Evolutionary conservation across 495 filamentous ascomycete species (phyloP).

Genomic region (Aspergillus homomorphus): DNA sequence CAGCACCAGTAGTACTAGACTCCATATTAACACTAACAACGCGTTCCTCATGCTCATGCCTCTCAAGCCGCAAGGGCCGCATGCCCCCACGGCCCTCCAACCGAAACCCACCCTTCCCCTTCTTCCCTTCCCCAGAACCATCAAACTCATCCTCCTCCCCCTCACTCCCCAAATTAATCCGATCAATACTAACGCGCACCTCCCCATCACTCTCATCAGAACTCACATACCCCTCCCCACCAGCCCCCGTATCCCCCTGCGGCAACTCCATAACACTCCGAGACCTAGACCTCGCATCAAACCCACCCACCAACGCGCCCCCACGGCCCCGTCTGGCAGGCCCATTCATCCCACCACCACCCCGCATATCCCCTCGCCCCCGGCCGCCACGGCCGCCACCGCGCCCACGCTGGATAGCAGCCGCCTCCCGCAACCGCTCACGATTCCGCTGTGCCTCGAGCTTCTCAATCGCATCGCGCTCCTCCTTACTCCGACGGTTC

Average conservation of each 20-base stretch:
- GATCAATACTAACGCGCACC: constrained; percentile 46
- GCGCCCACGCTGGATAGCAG: constrained; percentile 40
- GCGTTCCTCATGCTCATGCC: constrained; percentile 52
- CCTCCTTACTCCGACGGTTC: constrained; percentile 49
- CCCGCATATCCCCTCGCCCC: constrained; percentile 30
- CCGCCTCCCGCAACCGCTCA: constrained; percentile 44
- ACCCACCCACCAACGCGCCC: constrained; percentile 24
- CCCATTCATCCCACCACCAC: constrained; percentile 35
- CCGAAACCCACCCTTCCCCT: constrained; percentile 35
- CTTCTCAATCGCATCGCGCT: constrained; percentile 48
- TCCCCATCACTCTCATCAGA: constrained; percentile 45
- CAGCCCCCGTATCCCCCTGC: constrained; percentile 21
- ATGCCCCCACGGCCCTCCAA: constrained; percentile 20
- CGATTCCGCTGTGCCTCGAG: constrained; percentile 46
- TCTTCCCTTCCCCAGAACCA: constrained; percentile 27
- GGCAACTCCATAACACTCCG: constrained; percentile 26
- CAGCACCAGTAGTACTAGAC: constrained; percentile 45
- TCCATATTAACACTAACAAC: constrained; percentile 50
- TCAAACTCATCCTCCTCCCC: constrained; percentile 28
- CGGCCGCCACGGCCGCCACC: constrained; percentile 27
- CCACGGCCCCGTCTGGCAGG: constrained; percentile 26
- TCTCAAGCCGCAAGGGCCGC: constrained; percentile 47
- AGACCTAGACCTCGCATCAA: neutral
- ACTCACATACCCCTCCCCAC: constrained; percentile 30
- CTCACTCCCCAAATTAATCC: constrained; percentile 48